Base-by-base conservation (phyloP, 345 rosid species). In the Erucastrum elatum region DNA sequence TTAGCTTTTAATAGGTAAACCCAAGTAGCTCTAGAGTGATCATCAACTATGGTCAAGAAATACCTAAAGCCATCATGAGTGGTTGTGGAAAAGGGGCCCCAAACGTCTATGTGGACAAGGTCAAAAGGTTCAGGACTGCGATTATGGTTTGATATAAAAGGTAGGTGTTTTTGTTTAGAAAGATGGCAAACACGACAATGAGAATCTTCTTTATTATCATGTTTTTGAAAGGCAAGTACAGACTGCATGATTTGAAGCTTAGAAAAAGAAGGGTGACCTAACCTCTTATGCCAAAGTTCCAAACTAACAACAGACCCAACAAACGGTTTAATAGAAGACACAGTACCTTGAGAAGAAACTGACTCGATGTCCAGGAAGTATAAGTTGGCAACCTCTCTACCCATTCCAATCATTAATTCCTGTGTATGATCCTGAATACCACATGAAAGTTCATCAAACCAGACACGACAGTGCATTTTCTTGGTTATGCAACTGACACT, bases 391-490 rank as follows among this genome's bases (percentile, higher is more conserved):
- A 71, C 10, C 0, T 60, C 58, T 21, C 29, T 72, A 72, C 29
- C 67, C 41, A 26, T 2, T 10, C 67, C 59, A 72, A 72, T 41
- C 75, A 5, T 27, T 72, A 61, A 39, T 0, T 2, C 56, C 3
- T 0, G 75, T 6, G 37, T 1, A 71, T 0, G 68, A 39, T 3
- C 67, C 15, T 72, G 67, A 13, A 39, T 4, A 2, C 0, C 27
- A 61, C 59, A 72, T 39, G 16, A 59, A 25, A 0, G 0, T 0
- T 37, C 27, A 59, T 71, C 75, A 59, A 71, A 71, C 58, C 39
- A 71, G 0, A 71, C 1, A 0, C n/a, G 7, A 4, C 26, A 56
- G 0, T 13, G 37, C 13, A 35, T 7, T 2, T 1, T 0, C 0
- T 25, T 58, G 0, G 75, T 60, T 0, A 71, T 0, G 2, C 2